Conservation (phyloP, 441 rosid species). For the Gossypium aridum region DNA sequence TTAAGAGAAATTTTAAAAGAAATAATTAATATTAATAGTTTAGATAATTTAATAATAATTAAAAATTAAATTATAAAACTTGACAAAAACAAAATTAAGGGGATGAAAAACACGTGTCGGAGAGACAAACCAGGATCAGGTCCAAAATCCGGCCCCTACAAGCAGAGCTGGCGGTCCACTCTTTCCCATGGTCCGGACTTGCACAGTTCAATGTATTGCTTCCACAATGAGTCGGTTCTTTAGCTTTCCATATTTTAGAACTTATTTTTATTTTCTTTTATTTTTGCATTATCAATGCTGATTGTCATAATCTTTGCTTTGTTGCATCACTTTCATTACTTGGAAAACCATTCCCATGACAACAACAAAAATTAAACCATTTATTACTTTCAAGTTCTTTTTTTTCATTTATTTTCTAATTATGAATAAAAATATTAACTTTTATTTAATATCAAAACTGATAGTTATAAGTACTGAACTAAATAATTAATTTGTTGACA, state of each 20-base stretch:
- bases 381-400: too few species aligned
- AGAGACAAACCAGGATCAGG: not conserved
- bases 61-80: too few species aligned
- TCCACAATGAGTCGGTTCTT: not conserved
- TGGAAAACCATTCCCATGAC: not conserved
- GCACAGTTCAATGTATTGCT: not conserved
- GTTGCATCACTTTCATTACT: constrained; percentile 16
- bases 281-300: not conserved
- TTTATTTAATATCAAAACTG: too few species aligned
- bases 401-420: too few species aligned
- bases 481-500: too few species aligned
- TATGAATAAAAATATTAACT: too few species aligned
- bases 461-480: too few species aligned
- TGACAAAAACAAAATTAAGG: too few species aligned
- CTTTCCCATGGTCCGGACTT: constrained; percentile 5
- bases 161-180: constrained; percentile 4
- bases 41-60: too few species aligned
- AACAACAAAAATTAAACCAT: not conserved
- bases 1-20: too few species aligned
- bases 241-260: not conserved
- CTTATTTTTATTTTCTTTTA: not conserved
- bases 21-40: too few species aligned
- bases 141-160: not conserved
- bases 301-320: not conserved
- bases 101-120: constrained; percentile 18